phyloP scores from a whole-genome alignment of 2,329 filamentous ascomycete genomes.

The Alternaria angustiovoidea region DNA sequence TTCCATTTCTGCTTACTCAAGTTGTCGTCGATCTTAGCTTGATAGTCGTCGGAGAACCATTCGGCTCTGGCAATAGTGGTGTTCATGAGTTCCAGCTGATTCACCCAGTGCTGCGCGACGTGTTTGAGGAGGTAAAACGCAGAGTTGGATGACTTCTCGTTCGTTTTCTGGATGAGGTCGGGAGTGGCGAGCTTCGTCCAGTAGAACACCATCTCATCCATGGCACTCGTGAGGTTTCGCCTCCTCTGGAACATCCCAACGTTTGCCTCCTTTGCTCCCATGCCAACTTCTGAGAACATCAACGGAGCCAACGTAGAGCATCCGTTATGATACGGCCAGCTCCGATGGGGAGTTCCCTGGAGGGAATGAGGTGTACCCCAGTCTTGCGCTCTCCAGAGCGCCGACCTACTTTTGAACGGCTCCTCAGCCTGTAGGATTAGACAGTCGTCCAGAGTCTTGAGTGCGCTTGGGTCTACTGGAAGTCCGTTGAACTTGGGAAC shows the following conservation, averaged over 20 bases:
- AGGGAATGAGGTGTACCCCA: background rate
- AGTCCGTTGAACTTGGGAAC: background rate
- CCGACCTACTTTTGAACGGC: background rate
- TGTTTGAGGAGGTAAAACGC: conserved; percentile 8
- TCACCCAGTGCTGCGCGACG: conserved; percentile 9
- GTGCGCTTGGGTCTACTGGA: background rate
- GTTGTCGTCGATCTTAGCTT: conserved; percentile 20
- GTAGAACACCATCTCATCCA: background rate
- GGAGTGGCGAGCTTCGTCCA: background rate
- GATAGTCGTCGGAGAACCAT: conserved; percentile 30
- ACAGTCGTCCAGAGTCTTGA: background rate
- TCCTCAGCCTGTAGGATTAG: background rate
- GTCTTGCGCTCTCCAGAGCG: background rate
- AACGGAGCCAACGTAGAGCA: background rate
- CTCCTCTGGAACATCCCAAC: no score
- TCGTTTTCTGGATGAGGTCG: background rate
- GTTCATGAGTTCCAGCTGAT: conserved; percentile 9
- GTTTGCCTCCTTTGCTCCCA: background rate
- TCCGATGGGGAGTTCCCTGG: background rate
- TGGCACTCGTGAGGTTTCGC: background rate
- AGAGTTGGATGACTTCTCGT: background rate
- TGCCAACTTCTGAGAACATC: background rate
- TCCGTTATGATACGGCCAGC: background rate
- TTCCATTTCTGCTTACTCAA: conserved; percentile 21
- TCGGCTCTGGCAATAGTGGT: conserved; percentile 9